Evolutionary conservation across 305 asterid species (phyloP).

Genomic region (Solanum hybrid): DNA sequence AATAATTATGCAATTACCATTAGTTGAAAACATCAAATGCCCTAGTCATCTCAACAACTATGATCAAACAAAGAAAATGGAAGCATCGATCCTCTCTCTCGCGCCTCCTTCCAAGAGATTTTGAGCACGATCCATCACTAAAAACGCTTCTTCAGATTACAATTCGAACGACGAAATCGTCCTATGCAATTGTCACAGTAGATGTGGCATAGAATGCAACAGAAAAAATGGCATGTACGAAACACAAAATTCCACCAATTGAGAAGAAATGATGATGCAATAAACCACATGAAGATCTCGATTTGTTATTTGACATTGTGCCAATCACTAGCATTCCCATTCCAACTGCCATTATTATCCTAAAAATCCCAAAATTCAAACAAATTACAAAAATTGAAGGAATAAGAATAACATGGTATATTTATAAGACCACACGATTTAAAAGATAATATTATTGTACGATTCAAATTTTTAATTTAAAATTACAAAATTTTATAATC

Average conservation of each 20-base stretch:
- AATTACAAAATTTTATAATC: background rate
- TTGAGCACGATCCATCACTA: background rate
- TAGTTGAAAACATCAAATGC: background rate
- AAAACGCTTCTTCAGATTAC: background rate
- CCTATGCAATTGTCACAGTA: constrained; percentile 19
- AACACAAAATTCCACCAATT: constrained; percentile 67
- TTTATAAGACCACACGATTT: background rate
- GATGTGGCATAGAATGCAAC: constrained; percentile 66
- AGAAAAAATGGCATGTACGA: constrained; percentile 65
- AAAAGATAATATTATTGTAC: background rate
- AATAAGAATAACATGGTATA: background rate
- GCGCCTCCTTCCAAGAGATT: background rate
- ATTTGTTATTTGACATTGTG: constrained; percentile 59
- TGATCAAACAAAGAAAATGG: background rate
- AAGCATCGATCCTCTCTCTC: background rate
- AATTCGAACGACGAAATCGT: background rate
- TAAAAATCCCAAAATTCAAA: constrained; percentile 7
- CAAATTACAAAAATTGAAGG: background rate
- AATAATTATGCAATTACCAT: background rate
- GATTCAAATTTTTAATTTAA: background rate
- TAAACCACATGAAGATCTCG: constrained; percentile 70
- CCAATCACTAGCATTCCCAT: constrained; percentile 69
- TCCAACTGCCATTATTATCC: constrained; percentile 68
- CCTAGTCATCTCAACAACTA: background rate
- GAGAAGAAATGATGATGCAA: constrained; percentile 67